Evolutionary conservation across 345 rosid species (phyloP).

Genomic region (Salix brachista): DNA sequence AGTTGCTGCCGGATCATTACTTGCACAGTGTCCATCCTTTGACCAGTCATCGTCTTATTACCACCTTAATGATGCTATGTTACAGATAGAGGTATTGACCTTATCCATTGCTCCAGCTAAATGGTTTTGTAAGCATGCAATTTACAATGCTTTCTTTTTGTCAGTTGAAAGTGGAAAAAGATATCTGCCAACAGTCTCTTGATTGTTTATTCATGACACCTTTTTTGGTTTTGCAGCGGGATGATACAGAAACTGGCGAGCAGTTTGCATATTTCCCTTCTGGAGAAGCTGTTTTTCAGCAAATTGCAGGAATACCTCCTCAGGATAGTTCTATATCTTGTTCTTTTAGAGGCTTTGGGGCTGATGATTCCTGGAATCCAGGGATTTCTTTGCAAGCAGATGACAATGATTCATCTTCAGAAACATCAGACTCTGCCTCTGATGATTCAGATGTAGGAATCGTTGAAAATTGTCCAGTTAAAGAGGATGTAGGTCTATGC

Average conservation of each 20-base stretch:
- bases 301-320: conserved; percentile 34
- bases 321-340: conserved; percentile 29
- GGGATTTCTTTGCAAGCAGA: conserved; percentile 40
- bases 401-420: conserved; percentile 37
- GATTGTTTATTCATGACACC: neutral
- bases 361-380: conserved; percentile 55
- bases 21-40: conserved; percentile 57
- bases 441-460: conserved; percentile 63
- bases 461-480: conserved; percentile 32
- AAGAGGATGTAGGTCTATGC: conserved; percentile 11
- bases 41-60: conserved; percentile 56
- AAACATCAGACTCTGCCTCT: conserved; percentile 34
- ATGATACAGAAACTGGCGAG: conserved; percentile 45
- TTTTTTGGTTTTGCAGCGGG: conserved; percentile 36
- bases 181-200: too few relatives aligned
- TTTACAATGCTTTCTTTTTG: neutral
- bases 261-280: conserved; percentile 49
- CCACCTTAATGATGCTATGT: conserved; percentile 42
- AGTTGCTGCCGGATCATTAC: conserved; percentile 60
- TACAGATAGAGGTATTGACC: conserved; percentile 60
- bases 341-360: conserved; percentile 34
- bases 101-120: conserved; percentile 6
- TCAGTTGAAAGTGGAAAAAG: neutral
- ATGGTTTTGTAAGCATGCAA: neutral
- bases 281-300: conserved; percentile 49